phyloP scores from a whole-genome alignment of 1,284 basidiomycete species.

The Tylopilus orsonianus region DNA sequence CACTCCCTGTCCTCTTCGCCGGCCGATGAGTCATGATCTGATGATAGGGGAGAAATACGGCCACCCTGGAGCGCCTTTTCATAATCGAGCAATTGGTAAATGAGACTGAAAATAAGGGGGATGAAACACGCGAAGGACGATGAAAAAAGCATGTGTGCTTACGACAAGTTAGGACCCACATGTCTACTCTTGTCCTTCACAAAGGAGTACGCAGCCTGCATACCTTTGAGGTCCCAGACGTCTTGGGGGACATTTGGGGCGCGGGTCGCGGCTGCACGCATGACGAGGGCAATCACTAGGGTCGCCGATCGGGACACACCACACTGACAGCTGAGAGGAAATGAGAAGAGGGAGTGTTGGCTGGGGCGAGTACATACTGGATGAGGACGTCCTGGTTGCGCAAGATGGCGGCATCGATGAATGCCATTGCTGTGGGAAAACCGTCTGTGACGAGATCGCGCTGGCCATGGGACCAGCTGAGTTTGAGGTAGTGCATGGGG shows the following conservation, averaged over 20 bases:
- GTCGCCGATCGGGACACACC: constrained; percentile 95
- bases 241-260: constrained; percentile 67
- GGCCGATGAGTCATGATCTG: constrained; percentile 52
- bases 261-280: constrained; percentile 84
- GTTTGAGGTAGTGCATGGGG: constrained; percentile 86
- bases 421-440: constrained; percentile 78
- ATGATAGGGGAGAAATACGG: constrained; percentile 47
- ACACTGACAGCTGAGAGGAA: constrained; percentile 79
- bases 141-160: constrained; percentile 41
- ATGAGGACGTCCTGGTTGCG: constrained; percentile 81
- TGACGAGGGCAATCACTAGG: constrained; percentile 89
- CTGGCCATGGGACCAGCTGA: constrained; percentile 94
- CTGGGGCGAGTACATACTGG: constrained; percentile 60
- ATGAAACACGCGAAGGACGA: constrained; percentile 22
- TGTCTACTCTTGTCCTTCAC: constrained; percentile 88
- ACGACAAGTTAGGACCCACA: constrained; percentile 96
- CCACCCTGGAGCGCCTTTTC: constrained; percentile 73
- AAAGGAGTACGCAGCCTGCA: constrained; percentile 92
- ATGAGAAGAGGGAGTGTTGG: constrained; percentile 16
- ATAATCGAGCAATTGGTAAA: constrained; percentile 95
- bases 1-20: constrained; percentile 81
- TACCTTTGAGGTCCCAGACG: constrained; percentile 78
- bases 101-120: constrained; percentile 59
- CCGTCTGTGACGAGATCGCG: constrained; percentile 78
- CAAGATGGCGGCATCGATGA: constrained; percentile 74